Evolutionary conservation across 306 rosid species (phyloP), one percentile per base, ranked within the genome.

Genomic region (Dicorynia guianensis): DNA sequence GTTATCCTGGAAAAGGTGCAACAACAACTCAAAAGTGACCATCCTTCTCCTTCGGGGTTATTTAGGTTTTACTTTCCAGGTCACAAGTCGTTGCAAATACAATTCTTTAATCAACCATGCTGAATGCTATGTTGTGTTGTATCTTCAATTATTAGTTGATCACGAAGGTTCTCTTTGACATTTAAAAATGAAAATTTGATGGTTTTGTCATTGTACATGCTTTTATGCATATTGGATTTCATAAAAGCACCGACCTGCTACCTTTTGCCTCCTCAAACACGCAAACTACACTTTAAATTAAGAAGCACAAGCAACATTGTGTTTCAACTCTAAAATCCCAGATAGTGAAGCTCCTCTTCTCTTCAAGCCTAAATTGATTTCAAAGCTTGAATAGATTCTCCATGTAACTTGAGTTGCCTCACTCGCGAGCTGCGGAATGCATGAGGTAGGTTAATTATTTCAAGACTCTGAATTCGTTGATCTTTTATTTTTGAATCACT

Each of bases 221-320:
- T 59, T 59, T 59, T 25, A 25, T 25, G 30, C 2, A 25, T 25
- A 25, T 59, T 63, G 19, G 3, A 42, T 63, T 63, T 39, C 40
- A 42, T 18, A 40, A 42, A 17, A 15, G 19, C 34, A 10, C 35
- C n/a, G n/a, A n/a, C n/a, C n/a, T 63, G 13, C 36, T 17, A 63
- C 50, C 34, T 63, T 63, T 17, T 63, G 52, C 35, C 69, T 59
- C 18, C 0, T 13, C 19, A 59, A 10, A 38, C 17, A n/a, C 14
- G 33, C 7, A 17, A 39, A 9, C 33, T 63, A 18, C 14, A 8
- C 43, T 11, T 42, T 63, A 63, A 59, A 34, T 25, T 25, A 25
- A 25, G 69, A 63, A 63, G 49, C 34, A 17, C 50, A 63, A 63
- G 69, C 34, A 63, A 11, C 69, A 63, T 17, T 63, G 13, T 19